Base-by-base conservation (phyloP, 2,329 filamentous ascomycete genomes). In the Microsporum ferrugineum region DNA sequence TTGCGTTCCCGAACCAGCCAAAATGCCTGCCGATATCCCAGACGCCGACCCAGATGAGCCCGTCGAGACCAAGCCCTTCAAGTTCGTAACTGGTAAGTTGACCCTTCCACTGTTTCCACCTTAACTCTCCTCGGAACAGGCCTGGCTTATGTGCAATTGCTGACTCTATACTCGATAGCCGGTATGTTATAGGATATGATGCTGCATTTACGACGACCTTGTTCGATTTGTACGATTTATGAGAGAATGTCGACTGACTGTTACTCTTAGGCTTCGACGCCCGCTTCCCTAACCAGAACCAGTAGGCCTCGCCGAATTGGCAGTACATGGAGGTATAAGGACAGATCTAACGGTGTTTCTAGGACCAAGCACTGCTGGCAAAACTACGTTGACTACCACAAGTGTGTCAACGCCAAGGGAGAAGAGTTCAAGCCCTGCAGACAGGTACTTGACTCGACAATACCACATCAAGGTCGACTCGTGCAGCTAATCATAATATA, bases 301-400 rank as follows among this genome's bases (percentile, higher is more conserved):
- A 80, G 78, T 79, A 75, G 64, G 77, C 68, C 27, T 57, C 58
- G 29, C 33, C 17, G 17, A 51, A 58, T 58, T 41, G 36, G 17
- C 23, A 41, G 39, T 38, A 27, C 17, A 17, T 29, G 3, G 31
- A 12, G 5, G 39, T 6, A 43, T 43, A 56, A 61, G 14, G 39
- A 43, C 14, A 5, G 10, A 23, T 33, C 59, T 67, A 62, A 63
- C 57, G 27, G 12, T 17, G 36, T 31, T n/a, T 55, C 7, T 39
- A 81, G 78, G 78, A 86, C 91, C 80, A 96, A 96, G 88, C 91
- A 99, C 86, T 99, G 94, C 89, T 99, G 94, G 94, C 95, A 99
- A 79, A 99, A 99, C 85, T 99, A 99, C 81, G 94, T 99, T 82
- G 94, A 99, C 80, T 97, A 99, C 84, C 89, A 99, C 87, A 99